phyloP scores from a whole-genome alignment of 192 early-diverging fungal genomes.

The Coemansia umbellata region DNA sequence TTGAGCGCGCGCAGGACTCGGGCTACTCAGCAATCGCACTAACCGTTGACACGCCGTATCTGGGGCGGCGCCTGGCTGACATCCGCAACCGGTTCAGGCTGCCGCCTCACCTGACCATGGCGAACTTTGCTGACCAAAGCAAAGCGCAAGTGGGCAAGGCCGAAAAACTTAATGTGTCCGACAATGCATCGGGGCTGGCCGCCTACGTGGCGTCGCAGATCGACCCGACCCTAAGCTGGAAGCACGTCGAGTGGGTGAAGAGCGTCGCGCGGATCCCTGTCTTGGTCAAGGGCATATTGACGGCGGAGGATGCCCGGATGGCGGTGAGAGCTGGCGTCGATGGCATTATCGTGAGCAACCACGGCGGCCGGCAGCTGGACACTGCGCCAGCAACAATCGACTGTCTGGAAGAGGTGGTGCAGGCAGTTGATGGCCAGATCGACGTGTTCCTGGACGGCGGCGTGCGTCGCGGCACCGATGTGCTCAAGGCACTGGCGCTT shows the following conservation, averaged over 20 bases:
- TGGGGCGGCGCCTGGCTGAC: constrained; percentile 57
- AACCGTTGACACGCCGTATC: constrained; percentile 58
- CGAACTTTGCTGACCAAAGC: constrained; percentile 53
- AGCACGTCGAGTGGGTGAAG: constrained; percentile 75
- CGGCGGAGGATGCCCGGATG: constrained; percentile 79
- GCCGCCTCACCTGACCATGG: constrained; percentile 60
- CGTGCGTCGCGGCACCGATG: constrained; percentile 85
- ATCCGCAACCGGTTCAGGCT: constrained; percentile 56
- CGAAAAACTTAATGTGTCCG: neutral
- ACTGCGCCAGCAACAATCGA: constrained; percentile 76
- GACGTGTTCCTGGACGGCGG: constrained; percentile 94
- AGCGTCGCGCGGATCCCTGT: constrained; percentile 76
- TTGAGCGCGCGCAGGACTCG: constrained; percentile 65
- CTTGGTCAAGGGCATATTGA: constrained; percentile 89
- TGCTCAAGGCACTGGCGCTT: constrained; percentile 91
- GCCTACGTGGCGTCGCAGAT: constrained; percentile 44
- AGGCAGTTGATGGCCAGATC: constrained; percentile 56
- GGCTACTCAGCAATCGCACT: constrained; percentile 66
- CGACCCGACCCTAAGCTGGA: constrained; percentile 81
- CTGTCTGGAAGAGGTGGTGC: constrained; percentile 76
- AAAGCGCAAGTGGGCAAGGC: constrained; percentile 21
- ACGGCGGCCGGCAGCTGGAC: constrained; percentile 95
- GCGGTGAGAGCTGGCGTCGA: constrained; percentile 72
- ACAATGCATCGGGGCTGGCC: constrained; percentile 38
- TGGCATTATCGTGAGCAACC: constrained; percentile 91